Conservation (phyloP, 2,329 filamentous ascomycete species). For the Leptoxyphium fumago region DNA sequence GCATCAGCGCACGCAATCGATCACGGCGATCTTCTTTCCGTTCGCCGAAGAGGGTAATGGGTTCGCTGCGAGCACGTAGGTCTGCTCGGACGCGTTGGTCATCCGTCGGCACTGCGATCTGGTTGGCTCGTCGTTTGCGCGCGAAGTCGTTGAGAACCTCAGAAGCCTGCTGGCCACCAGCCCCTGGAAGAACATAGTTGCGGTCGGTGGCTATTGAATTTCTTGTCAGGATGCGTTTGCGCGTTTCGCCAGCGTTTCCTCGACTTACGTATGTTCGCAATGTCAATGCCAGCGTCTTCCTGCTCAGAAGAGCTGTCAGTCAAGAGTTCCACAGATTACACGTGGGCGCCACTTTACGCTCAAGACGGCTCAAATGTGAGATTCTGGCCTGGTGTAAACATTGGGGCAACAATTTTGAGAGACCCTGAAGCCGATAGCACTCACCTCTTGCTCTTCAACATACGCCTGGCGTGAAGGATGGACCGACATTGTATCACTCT, state of each 20-base stretch:
- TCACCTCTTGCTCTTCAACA: constrained; percentile 71
- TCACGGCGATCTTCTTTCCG: constrained; percentile 74
- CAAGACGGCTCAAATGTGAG: constrained; percentile 3
- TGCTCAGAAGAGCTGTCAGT: constrained; percentile 19
- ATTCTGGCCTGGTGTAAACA: constrained; percentile 21
- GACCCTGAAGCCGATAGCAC: constrained; percentile 14
- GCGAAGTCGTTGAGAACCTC: constrained; percentile 79
- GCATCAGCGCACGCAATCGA: constrained; percentile 64
- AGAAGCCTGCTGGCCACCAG: constrained; percentile 64
- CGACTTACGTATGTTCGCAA: constrained; percentile 48
- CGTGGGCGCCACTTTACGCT: constrained; percentile 1
- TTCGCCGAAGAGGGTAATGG: constrained; percentile 88
- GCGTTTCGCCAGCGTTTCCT: constrained; percentile 1
- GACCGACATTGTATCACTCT: constrained; percentile 33
- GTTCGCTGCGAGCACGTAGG: constrained; percentile 78
- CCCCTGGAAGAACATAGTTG: constrained; percentile 66
- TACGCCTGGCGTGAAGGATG: constrained; percentile 87
- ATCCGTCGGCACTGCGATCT: constrained; percentile 85
- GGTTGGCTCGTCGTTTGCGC: constrained; percentile 75
- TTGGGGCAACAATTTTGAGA: constrained; percentile 6
- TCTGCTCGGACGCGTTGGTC: constrained; percentile 70
- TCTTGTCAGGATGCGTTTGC: constrained; percentile 1
- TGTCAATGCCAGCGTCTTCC: constrained; percentile 44
- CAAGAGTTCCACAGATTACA: constrained; percentile 4
- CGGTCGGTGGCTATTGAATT: constrained; percentile 48